A percentile compares a stretch with the other conserved stretches of the same genome.
phyloP scores from a whole-genome alignment of 2,329 filamentous ascomycete species.

The Cladophialophora chaetospira region DNA sequence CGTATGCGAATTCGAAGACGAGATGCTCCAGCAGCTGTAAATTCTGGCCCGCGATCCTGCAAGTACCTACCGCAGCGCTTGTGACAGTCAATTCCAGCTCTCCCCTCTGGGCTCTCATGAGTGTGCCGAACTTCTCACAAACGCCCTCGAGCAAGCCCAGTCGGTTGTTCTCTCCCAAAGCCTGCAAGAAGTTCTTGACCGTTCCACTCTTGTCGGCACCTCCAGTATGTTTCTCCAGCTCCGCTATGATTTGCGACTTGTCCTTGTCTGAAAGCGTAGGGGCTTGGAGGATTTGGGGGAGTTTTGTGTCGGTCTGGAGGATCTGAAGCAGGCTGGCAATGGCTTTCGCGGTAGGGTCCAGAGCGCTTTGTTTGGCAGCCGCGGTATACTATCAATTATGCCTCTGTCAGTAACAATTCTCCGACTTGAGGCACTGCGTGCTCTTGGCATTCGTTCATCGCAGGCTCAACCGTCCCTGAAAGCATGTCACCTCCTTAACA shows the following conservation, averaged over 20 bases:
- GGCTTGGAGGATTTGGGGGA: slow-evolving; percentile 71
- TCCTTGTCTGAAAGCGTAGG: slow-evolving; percentile 77
- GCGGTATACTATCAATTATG: slow-evolving; percentile 78
- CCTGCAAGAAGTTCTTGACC: slow-evolving; percentile 88
- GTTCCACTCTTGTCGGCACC: slow-evolving; percentile 70
- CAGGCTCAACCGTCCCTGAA: neutral
- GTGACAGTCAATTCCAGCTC: slow-evolving; percentile 93
- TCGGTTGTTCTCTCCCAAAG: slow-evolving; percentile 95
- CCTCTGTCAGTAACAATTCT: slow-evolving; percentile 1
- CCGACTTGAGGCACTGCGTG: neutral
- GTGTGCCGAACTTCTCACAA: slow-evolving; percentile 78
- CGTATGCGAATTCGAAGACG: no score
- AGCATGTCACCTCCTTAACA: no score
- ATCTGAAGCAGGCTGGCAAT: slow-evolving; percentile 70
- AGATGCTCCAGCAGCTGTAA: no score
- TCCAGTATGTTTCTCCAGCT: slow-evolving; percentile 82
- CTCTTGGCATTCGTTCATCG: neutral
- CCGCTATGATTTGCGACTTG: slow-evolving; percentile 82
- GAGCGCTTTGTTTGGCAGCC: slow-evolving; percentile 79
- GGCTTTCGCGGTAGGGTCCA: slow-evolving; percentile 83
- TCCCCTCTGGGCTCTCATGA: slow-evolving; percentile 86
- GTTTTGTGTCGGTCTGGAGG: slow-evolving; percentile 81
- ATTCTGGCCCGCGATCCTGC: no score
- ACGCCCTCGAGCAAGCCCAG: slow-evolving; percentile 79
- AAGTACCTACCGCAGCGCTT: slow-evolving; percentile 74